These are phyloP conservation scores for Catunica adiposa DNA, from an alignment of 2,329 filamentous ascomycete genomes.

Conservation along the genomic window DNA sequence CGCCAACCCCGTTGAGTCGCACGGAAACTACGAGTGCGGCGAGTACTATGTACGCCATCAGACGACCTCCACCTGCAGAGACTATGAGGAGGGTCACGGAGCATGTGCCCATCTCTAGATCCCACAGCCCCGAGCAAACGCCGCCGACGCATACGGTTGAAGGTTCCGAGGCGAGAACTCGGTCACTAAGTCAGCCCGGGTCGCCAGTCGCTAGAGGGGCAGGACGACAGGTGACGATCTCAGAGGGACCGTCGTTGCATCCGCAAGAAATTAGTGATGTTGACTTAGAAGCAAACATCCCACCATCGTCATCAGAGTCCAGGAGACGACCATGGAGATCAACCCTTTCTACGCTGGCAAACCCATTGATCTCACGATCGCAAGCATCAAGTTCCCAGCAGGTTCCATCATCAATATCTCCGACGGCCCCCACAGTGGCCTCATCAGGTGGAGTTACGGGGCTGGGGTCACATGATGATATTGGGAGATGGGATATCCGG, in stretches of 20 bases:
- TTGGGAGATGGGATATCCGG: slow-evolving; percentile 37
- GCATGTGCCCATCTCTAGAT: slow-evolving; percentile 1
- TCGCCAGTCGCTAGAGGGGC: neutral
- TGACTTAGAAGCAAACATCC: slow-evolving; percentile 13
- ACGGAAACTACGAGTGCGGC: slow-evolving; percentile 47
- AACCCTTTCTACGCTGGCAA: slow-evolving; percentile 17
- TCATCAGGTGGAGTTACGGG: slow-evolving; percentile 11
- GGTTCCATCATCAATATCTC: neutral
- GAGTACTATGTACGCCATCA: slow-evolving; percentile 46
- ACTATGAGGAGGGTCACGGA: slow-evolving; percentile 12
- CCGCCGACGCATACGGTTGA: neutral
- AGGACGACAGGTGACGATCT: neutral
- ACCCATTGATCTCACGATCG: slow-evolving; percentile 18
- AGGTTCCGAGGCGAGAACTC: too few species aligned
- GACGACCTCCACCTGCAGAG: slow-evolving; percentile 39
- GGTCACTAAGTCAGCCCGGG: neutral
- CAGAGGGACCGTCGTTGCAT: neutral
- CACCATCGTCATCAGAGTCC: neutral
- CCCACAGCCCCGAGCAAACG: neutral
- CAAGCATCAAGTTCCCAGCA: neutral
- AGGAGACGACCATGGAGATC: slow-evolving; percentile 17
- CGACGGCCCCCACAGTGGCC: neutral
- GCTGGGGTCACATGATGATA: slow-evolving; percentile 15
- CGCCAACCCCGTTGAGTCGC: slow-evolving; percentile 40
- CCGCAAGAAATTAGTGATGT: neutral